phyloP scores from a whole-genome alignment of 1,139 yeast genomes.

The Sugiyamaella xylanicola region DNA sequence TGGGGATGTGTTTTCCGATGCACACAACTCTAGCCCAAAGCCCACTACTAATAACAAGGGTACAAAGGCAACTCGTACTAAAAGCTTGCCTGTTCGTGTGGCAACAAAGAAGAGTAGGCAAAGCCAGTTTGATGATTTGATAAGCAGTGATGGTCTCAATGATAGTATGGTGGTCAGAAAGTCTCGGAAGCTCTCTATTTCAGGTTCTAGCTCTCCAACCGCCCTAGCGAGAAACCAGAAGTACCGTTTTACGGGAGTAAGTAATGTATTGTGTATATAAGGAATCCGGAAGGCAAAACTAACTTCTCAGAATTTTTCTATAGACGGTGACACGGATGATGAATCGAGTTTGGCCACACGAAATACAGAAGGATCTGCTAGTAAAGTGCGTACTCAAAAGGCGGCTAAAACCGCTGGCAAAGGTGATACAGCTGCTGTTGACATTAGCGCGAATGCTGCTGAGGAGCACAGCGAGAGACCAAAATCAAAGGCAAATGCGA shows the following conservation, averaged over 20 bases:
- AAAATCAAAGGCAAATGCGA: not conserved
- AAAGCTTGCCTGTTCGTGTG: not conserved
- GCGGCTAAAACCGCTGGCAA: not conserved
- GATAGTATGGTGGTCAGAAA: not conserved
- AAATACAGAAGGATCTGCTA: not conserved
- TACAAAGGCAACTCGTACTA: not conserved
- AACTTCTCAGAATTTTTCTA: slow-evolving; percentile 1
- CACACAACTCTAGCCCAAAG: not conserved
- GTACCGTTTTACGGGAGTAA: slow-evolving; percentile 11
- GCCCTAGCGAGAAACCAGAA: not conserved
- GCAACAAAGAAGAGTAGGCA: too few relatives aligned
- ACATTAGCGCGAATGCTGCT: not conserved
- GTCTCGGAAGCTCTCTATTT: slow-evolving; percentile 4
- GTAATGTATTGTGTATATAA: not conserved
- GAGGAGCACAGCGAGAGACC: not conserved
- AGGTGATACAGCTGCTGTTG: not conserved
- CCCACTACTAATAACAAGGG: not conserved
- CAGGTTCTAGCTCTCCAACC: slow-evolving; percentile 11
- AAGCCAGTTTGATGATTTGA: not conserved
- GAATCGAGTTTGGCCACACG: not conserved
- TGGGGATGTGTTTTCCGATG: slow-evolving; percentile 3
- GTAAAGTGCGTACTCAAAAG: not conserved
- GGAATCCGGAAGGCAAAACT: not conserved
- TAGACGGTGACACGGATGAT: not conserved
- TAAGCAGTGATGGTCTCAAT: slow-evolving; percentile 1